A percentile compares a stretch with the other conserved stretches of the same genome.
phyloP scores from a whole-genome alignment of 1,284 basidiomycete genomes.

The Puccinia triticina region DNA sequence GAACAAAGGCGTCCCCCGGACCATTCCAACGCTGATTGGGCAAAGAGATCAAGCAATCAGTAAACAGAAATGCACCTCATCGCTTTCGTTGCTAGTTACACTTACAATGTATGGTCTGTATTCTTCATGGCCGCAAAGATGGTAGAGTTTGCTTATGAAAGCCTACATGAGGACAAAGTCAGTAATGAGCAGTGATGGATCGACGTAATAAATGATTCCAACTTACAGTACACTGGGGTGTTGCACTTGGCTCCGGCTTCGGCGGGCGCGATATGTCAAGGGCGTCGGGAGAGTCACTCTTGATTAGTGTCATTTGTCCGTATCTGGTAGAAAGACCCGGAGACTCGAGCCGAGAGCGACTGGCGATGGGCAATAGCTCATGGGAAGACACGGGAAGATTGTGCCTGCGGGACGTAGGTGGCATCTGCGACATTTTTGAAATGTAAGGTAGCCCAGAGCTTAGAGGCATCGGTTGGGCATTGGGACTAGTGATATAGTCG shows the following conservation, averaged over 20 bases:
- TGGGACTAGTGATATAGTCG: conserved; percentile 36
- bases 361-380: conserved; percentile 34
- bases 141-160: conserved; percentile 51
- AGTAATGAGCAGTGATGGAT: neutral
- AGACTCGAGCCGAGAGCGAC: conserved; percentile 34
- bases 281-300: conserved; percentile 31
- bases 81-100: neutral
- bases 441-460: conserved; percentile 37
- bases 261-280: conserved; percentile 8
- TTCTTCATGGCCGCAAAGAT: conserved; percentile 47
- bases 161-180: conserved; percentile 14
- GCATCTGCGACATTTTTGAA: conserved; percentile 37
- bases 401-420: conserved; percentile 23
- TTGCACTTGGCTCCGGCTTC: neutral
- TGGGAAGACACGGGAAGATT: neutral
- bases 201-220: neutral
- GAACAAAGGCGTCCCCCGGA: conserved; percentile 48
- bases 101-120: conserved; percentile 49
- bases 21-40: conserved; percentile 35
- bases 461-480: conserved; percentile 8
- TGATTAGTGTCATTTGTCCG: neutral
- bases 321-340: conserved; percentile 13
- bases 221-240: conserved; percentile 37
- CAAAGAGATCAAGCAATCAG: neutral
- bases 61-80: neutral